Percentiles rank a stretch among this genome's conserved stretches.
Conservation (phyloP, 1,139 yeast genomes). For the Schizosaccharomyces versatilis region DNA sequence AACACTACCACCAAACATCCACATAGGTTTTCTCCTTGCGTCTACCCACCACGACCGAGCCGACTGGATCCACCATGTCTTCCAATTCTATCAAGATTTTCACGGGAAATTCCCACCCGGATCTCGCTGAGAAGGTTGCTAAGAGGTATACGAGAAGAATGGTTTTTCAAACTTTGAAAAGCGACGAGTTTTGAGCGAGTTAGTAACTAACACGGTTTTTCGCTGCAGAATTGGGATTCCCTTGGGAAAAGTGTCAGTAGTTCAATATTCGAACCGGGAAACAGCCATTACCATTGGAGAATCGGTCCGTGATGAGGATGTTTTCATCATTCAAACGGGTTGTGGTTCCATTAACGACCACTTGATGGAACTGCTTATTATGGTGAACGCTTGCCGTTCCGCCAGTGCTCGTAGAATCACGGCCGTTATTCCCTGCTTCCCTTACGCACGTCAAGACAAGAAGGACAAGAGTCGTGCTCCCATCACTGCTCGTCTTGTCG, state of each 20-base stretch:
- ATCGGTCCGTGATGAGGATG: conserved; percentile 88
- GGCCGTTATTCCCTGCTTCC: conserved; percentile 84
- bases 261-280: conserved; percentile 53
- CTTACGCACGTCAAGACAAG: conserved; percentile 89
- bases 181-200: background rate
- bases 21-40: too few species aligned
- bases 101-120: conserved; percentile 11
- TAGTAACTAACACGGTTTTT: background rate
- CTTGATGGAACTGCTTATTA: conserved; percentile 66
- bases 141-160: conserved; percentile 5
- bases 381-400: conserved; percentile 84
- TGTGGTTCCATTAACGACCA: conserved; percentile 70
- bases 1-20: too few species aligned
- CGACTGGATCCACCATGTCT: conserved; percentile 3
- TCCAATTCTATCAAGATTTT: conserved; percentile 12
- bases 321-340: conserved; percentile 43
- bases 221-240: conserved; percentile 10
- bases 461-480: conserved; percentile 94
- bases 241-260: conserved; percentile 10
- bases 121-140: conserved; percentile 11
- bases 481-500: conserved; percentile 81
- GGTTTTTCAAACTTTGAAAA: background rate
- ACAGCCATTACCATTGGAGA: conserved; percentile 89
- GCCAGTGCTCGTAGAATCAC: conserved; percentile 74
- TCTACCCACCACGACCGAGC: too few species aligned